Percentiles rank a stretch among this genome's conserved stretches.
Conservation (phyloP, 208 protist species). For the Trypanosoma congolense region DNA sequence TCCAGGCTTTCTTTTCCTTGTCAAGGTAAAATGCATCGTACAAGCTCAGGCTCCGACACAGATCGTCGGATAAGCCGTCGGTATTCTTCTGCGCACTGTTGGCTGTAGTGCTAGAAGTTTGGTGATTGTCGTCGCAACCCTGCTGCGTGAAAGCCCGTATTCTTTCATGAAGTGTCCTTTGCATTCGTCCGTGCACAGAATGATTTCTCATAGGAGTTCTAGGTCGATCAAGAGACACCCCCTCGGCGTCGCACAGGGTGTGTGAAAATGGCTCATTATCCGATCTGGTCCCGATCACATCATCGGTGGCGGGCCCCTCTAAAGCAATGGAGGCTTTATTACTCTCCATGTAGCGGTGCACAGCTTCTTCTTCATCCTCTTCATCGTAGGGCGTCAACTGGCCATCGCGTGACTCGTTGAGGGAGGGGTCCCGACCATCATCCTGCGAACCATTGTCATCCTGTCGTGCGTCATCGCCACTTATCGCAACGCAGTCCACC, state of each 20-base stretch:
- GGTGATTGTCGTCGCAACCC: background rate
- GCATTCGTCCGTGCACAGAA: background rate
- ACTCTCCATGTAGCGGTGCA: constrained; percentile 48
- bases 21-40: constrained; percentile 73
- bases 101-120: background rate
- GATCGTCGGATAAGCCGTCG: background rate
- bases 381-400: constrained; percentile 32
- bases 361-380: constrained; percentile 55
- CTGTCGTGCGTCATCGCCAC: background rate
- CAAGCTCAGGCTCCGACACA: constrained; percentile 38
- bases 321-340: background rate
- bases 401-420: background rate
- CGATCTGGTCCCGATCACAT: background rate
- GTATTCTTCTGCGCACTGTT: background rate
- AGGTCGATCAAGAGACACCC: background rate
- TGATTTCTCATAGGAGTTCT: background rate
- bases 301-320: too few relatives aligned
- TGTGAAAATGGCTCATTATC: constrained; percentile 11
- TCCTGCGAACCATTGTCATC: background rate
- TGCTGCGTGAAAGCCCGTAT: background rate
- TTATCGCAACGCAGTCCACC: background rate
- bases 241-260: background rate
- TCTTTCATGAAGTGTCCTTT: background rate
- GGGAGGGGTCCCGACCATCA: background rate
- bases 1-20: constrained; percentile 32